Evolutionary conservation across 164 flowering plant species (phyloP).

Genomic region (Vitis rotundifolia): DNA sequence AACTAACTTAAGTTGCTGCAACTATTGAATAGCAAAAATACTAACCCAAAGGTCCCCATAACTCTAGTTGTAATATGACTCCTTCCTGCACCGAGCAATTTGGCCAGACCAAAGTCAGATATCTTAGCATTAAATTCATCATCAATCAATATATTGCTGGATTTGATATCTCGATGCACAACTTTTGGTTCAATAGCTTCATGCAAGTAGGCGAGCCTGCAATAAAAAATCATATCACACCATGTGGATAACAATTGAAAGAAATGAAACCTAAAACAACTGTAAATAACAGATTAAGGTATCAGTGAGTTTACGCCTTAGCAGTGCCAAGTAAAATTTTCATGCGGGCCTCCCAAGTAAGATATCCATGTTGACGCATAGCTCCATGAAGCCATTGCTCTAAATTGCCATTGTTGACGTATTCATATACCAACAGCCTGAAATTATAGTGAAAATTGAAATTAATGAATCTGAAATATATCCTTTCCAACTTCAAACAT

Average conservation of each 20-base stretch:
- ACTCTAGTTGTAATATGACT: constrained; percentile 6
- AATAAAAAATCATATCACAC: background rate
- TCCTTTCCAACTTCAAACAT: too few species aligned
- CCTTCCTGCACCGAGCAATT: constrained; percentile 4
- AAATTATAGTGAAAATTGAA: background rate
- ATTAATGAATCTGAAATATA: background rate
- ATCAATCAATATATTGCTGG: constrained; percentile 6
- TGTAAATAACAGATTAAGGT: background rate
- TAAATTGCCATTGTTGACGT: constrained; percentile 26
- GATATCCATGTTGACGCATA: constrained; percentile 24
- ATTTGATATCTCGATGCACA: constrained; percentile 9
- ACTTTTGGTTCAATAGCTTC: constrained; percentile 9
- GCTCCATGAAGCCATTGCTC: constrained; percentile 34
- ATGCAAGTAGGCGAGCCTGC: constrained; percentile 10
- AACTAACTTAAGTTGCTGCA: too few species aligned
- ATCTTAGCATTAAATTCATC: constrained; percentile 4
- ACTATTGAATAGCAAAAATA: background rate
- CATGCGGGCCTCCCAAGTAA: constrained; percentile 33
- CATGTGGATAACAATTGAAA: too few species aligned
- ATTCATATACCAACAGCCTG: constrained; percentile 28
- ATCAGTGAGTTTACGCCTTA: constrained; percentile 22
- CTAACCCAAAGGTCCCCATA: constrained; percentile 9
- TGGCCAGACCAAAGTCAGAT: constrained; percentile 8
- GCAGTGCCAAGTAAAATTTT: constrained; percentile 30
- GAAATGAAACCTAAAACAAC: too few species aligned